Evolutionary conservation across 768 basidiomycete species (phyloP).

Genomic region (Lactarius vividus): DNA sequence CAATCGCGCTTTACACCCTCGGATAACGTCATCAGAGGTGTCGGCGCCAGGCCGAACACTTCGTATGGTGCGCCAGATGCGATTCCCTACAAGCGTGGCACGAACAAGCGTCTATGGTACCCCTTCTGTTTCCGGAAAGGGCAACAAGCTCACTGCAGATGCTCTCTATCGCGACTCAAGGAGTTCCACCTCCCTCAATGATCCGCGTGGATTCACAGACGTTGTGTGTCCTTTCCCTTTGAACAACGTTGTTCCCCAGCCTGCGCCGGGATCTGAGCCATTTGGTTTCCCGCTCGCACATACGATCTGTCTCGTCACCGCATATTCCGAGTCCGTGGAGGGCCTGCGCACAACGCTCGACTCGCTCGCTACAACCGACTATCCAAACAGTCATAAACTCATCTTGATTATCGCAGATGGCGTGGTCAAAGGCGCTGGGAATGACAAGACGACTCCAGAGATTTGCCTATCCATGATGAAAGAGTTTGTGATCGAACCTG

Average conservation of each 20-base stretch:
- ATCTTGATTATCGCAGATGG: slow-evolving; percentile 96
- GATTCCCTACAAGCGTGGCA: slow-evolving; percentile 57
- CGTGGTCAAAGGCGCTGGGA: slow-evolving; percentile 96
- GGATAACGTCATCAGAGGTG: slow-evolving; percentile 55
- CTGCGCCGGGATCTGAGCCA: slow-evolving; percentile 86
- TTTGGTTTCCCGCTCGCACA: slow-evolving; percentile 95
- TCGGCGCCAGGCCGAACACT: slow-evolving; percentile 54
- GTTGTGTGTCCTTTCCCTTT: slow-evolving; percentile 92
- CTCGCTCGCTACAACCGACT: slow-evolving; percentile 96
- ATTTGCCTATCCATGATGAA: slow-evolving; percentile 97
- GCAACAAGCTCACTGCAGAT: slow-evolving; percentile 62
- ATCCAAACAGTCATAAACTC: slow-evolving; percentile 95
- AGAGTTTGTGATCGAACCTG: slow-evolving; percentile 74
- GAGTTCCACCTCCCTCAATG: slow-evolving; percentile 74
- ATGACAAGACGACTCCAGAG: slow-evolving; percentile 85
- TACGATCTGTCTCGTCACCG: slow-evolving; percentile 94
- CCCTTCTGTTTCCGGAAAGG: slow-evolving; percentile 36
- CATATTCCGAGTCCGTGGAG: slow-evolving; percentile 96
- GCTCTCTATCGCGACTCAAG: slow-evolving; percentile 74
- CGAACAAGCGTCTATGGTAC: slow-evolving; percentile 34
- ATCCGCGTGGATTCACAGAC: slow-evolving; percentile 53
- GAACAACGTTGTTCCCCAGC: slow-evolving; percentile 87
- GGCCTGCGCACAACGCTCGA: slow-evolving; percentile 97
- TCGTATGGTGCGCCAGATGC: slow-evolving; percentile 67
- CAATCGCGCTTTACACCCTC: slow-evolving; percentile 73